Percentiles rank a stretch among this genome's conserved stretches.
phyloP scores from a whole-genome alignment of 2,329 filamentous ascomycete species.

The Cladorrhinum sp. region DNA sequence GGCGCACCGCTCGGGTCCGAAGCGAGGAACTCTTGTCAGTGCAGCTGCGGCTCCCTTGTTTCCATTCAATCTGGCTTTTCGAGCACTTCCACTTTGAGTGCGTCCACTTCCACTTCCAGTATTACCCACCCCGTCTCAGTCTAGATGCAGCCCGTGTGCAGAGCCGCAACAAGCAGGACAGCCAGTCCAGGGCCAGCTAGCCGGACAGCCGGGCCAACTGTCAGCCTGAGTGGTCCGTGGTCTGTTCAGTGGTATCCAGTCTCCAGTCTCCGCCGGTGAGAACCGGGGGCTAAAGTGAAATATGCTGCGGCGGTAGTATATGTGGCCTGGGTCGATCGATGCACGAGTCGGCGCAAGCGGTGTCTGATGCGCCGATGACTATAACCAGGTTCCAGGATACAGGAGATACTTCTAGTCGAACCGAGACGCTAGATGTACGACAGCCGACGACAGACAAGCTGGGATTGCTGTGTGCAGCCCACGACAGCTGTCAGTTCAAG shows the following conservation, averaged over 20 bases:
- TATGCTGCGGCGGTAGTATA: background rate
- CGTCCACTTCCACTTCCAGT: background rate
- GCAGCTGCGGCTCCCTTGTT: background rate
- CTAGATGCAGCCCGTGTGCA: slow-evolving; percentile 5
- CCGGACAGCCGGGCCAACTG: background rate
- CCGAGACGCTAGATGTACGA: slow-evolving; percentile 3
- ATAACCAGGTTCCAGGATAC: slow-evolving; percentile 2
- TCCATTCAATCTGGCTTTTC: background rate
- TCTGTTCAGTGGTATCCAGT: background rate
- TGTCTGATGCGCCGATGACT: slow-evolving; percentile 7
- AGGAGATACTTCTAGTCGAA: background rate
- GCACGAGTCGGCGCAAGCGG: slow-evolving; percentile 10
- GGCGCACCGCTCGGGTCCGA: slow-evolving; percentile 28
- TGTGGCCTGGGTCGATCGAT: slow-evolving; percentile 6
- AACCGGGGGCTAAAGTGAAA: background rate
- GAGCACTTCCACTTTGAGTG: background rate
- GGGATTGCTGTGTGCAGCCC: background rate
- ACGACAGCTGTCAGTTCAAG: background rate
- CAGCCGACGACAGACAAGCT: slow-evolving; percentile 2
- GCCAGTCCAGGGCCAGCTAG: background rate
- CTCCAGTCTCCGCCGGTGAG: background rate
- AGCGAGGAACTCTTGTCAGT: slow-evolving; percentile 4
- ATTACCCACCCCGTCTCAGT: background rate
- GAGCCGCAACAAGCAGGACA: slow-evolving; percentile 9
- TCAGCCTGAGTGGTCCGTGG: background rate